Percentiles rank a stretch among this genome's conserved stretches.
These are phyloP conservation scores for Xylaria bambusicola DNA, from an alignment of 495 filamentous ascomycete species.

Conservation along the genomic window DNA sequence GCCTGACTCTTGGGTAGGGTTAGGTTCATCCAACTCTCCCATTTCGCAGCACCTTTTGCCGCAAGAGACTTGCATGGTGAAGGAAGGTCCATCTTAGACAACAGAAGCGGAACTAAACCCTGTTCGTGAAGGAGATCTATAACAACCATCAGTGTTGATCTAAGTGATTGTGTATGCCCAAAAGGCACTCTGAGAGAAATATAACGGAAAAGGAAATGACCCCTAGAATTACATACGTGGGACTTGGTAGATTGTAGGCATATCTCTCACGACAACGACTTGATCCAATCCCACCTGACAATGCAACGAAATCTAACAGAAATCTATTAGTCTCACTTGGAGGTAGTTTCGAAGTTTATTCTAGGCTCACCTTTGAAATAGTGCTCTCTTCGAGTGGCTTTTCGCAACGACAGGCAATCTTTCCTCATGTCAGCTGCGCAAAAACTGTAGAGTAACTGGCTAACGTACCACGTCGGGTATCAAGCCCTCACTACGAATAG, in stretches of 20 bases:
- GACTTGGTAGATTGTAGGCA: conserved; percentile 87
- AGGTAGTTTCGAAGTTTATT: too few relatives aligned
- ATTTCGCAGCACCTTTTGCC: too few relatives aligned
- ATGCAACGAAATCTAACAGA: conserved; percentile 83
- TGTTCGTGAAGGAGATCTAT: conserved; percentile 81
- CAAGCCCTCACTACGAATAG: conserved; percentile 77
- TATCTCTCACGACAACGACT: conserved; percentile 83
- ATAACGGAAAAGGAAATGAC: too few relatives aligned
- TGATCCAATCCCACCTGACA: conserved; percentile 82
- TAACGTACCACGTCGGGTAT: conserved; percentile 73
- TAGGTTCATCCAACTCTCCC: too few relatives aligned
- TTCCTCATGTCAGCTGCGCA: not conserved
- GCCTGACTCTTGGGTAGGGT: too few relatives aligned
- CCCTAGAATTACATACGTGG: too few relatives aligned
- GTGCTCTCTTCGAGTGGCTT: conserved; percentile 69
- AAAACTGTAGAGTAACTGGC: not conserved
- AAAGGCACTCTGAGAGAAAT: too few relatives aligned
- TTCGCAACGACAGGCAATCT: conserved; percentile 92
- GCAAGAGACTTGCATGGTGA: too few relatives aligned
- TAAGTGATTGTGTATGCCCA: too few relatives aligned
- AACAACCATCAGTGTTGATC: too few relatives aligned
- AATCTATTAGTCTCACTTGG: too few relatives aligned
- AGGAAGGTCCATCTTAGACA: conserved; percentile 37
- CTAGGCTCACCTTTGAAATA: too few relatives aligned
- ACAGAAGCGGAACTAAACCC: conserved; percentile 58